phyloP scores from a whole-genome alignment of 148 eudicot species.

The Salicornia ramosissima region DNA sequence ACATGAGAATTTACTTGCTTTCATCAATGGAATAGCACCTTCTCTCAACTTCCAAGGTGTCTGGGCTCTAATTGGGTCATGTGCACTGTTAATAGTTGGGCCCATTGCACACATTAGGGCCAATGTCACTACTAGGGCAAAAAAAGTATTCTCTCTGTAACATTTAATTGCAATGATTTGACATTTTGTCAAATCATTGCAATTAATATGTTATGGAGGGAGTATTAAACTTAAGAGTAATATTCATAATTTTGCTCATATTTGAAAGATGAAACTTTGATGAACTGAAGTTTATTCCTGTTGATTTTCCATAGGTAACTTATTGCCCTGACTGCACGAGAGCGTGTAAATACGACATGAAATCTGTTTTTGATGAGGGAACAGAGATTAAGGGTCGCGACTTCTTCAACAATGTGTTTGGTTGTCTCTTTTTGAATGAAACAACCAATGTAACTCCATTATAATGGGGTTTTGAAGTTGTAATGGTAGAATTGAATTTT shows the following conservation, averaged over 20 bases:
- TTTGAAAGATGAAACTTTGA: not conserved
- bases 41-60: not conserved
- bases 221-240: not conserved
- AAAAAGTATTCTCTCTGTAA: not conserved
- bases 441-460: slow-evolving; percentile 47
- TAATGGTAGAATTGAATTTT: not conserved
- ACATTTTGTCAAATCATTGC: too few species aligned
- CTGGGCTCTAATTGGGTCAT: not conserved
- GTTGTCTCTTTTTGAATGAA: slow-evolving; percentile 80
- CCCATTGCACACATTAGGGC: not conserved
- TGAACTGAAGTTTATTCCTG: not conserved
- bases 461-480: slow-evolving; percentile 9
- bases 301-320: slow-evolving; percentile 53
- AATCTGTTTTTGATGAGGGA: slow-evolving; percentile 38
- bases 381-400: slow-evolving; percentile 47
- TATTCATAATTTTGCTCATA: not conserved
- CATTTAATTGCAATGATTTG: too few species aligned
- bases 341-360: slow-evolving; percentile 72
- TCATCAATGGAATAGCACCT: not conserved
- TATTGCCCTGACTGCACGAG: slow-evolving; percentile 93
- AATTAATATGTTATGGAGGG: too few species aligned
- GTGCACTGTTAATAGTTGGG: not conserved
- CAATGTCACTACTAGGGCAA: not conserved
- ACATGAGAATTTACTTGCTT: not conserved
- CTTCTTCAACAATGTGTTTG: slow-evolving; percentile 75